Conservation (phyloP, 306 rosid species). For the Styphnolobium japonicum region DNA sequence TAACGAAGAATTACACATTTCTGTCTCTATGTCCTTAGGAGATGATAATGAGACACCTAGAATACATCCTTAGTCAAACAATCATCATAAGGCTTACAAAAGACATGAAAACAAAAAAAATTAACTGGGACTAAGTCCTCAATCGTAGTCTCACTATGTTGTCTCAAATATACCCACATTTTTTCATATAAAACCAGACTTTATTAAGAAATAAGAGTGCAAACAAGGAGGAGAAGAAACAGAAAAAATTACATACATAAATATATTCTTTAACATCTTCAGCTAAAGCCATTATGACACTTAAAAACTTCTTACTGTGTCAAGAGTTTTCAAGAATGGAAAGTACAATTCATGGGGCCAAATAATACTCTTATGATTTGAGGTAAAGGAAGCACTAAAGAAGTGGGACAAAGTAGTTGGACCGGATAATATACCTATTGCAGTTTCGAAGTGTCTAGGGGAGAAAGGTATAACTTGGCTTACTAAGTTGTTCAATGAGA, state of each 20-base stretch:
- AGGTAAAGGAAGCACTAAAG: too few species aligned
- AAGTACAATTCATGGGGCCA: neutral
- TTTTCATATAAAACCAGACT: neutral
- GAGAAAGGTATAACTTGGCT: too few species aligned
- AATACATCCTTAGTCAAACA: neutral
- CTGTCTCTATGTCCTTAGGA: neutral
- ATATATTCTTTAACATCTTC: neutral
- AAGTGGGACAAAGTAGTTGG: too few species aligned
- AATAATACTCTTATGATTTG: neutral
- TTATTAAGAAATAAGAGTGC: neutral
- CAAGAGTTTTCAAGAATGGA: neutral
- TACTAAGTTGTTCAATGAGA: too few species aligned
- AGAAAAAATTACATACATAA: neutral
- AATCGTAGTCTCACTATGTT: neutral
- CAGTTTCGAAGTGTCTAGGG: too few species aligned
- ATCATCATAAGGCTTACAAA: neutral
- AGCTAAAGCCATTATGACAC: neutral
- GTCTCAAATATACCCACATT: neutral
- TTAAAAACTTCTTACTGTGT: neutral
- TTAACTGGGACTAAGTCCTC: neutral
- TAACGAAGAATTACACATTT: neutral
- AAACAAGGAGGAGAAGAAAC: neutral
- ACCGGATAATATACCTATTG: too few species aligned
- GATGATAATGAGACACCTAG: neutral
- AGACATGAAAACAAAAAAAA: neutral